A percentile compares a stretch with the other conserved stretches of the same genome.
These are phyloP conservation scores for Collybia sp. DNA, from an alignment of 768 basidiomycete genomes.

Conservation along the genomic window DNA sequence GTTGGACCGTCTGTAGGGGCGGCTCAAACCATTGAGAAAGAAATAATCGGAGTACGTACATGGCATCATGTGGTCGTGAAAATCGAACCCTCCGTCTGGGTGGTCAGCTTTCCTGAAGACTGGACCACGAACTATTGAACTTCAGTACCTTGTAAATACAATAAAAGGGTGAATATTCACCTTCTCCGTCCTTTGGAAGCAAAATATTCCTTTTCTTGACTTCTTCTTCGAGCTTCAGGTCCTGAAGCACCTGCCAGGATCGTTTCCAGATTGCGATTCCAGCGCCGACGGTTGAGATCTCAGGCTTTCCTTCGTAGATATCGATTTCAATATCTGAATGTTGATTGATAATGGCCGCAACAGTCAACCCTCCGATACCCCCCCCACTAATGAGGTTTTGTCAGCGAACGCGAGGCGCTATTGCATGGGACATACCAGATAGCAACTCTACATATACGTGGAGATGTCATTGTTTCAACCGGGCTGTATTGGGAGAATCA, in stretches of 20 bases:
- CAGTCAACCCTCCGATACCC: background rate
- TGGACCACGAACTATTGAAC: slow-evolving; percentile 12
- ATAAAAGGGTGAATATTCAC: slow-evolving; percentile 7
- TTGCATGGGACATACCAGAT: too few relatives aligned
- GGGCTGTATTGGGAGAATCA: too few relatives aligned
- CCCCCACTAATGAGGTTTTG: background rate
- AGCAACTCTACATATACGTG: too few relatives aligned
- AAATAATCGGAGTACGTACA: slow-evolving; percentile 5
- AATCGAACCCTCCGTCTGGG: slow-evolving; percentile 14
- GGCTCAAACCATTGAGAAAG: background rate
- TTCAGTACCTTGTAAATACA: background rate
- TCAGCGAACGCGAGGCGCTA: too few relatives aligned
- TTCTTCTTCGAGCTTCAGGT: slow-evolving; percentile 29
- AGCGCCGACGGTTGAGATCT: too few relatives aligned
- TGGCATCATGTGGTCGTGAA: slow-evolving; percentile 21
- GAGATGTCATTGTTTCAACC: too few relatives aligned
- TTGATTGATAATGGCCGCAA: background rate
- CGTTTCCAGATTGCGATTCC: slow-evolving; percentile 33
- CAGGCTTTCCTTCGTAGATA: too few relatives aligned
- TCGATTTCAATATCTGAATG: too few relatives aligned
- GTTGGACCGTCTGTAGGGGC: slow-evolving; percentile 15
- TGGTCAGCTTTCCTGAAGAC: slow-evolving; percentile 22
- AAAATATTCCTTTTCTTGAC: slow-evolving; percentile 13
- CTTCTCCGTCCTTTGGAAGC: slow-evolving; percentile 19
- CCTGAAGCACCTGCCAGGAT: slow-evolving; percentile 31